Conservation (phyloP, 129 eudicot species). For the Tanacetum coccineum region DNA sequence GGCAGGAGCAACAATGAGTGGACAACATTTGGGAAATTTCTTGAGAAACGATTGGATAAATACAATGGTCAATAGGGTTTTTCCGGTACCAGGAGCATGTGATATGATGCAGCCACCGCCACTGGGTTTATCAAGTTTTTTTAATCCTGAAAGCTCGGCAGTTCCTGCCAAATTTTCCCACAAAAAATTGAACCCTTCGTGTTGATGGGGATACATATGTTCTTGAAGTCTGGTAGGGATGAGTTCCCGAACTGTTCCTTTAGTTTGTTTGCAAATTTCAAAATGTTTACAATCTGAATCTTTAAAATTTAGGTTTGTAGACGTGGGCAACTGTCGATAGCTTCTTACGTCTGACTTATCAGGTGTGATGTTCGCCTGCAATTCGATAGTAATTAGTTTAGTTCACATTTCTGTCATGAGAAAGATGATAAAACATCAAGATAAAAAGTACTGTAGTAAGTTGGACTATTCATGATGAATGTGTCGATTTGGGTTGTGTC, state of each 20-base stretch:
- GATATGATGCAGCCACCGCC: constrained; percentile 78
- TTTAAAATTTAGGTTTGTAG: neutral
- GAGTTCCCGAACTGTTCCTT: constrained; percentile 51
- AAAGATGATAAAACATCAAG: neutral
- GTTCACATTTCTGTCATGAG: neutral
- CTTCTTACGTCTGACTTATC: constrained; percentile 15
- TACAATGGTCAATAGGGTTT: constrained; percentile 50
- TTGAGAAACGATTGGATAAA: constrained; percentile 49
- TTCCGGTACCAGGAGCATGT: constrained; percentile 88
- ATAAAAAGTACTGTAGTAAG: neutral
- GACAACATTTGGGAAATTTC: constrained; percentile 42
- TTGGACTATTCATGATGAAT: neutral
- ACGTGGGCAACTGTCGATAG: constrained; percentile 2
- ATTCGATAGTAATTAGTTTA: neutral
- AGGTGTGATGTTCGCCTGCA: constrained; percentile 26
- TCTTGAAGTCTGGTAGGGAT: constrained; percentile 28
- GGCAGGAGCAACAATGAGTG: constrained; percentile 51
- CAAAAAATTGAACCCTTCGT: constrained; percentile 63
- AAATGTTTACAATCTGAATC: neutral
- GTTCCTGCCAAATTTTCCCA: constrained; percentile 59
- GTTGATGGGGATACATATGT: constrained; percentile 65
- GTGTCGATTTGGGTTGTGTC: neutral
- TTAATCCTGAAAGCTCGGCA: constrained; percentile 30
- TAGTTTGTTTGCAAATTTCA: constrained; percentile 6
- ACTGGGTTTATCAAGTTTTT: neutral